Evolutionary conservation across 495 filamentous ascomycete species (phyloP).

Genomic region (Aeminium ludgeri): DNA sequence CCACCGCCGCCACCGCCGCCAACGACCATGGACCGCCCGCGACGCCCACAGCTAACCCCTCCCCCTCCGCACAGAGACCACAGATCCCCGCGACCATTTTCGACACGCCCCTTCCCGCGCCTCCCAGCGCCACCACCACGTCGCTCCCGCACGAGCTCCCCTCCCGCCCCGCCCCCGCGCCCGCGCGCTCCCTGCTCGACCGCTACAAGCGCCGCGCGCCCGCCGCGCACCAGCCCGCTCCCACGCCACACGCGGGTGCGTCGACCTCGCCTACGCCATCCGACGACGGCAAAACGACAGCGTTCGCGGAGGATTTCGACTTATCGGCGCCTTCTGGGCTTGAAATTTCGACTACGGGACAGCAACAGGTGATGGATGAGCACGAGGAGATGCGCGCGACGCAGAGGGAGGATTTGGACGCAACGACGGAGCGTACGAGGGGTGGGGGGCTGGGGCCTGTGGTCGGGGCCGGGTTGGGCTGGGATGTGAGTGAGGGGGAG

Average conservation of each 20-base stretch:
- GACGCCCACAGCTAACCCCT: not conserved
- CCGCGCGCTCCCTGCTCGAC: not conserved
- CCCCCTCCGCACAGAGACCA: too few species aligned
- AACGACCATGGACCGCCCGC: not conserved
- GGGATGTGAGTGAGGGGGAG: too few species aligned
- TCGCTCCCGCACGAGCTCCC: not conserved
- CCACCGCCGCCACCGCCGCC: not conserved
- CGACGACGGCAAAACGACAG: not conserved
- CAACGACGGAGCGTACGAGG: not conserved
- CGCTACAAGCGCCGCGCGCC: not conserved
- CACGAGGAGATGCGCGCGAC: not conserved
- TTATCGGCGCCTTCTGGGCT: not conserved
- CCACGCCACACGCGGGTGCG: not conserved
- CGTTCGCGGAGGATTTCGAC: not conserved
- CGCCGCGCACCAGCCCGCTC: not conserved
- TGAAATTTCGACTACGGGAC: not conserved
- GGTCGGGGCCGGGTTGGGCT: too few species aligned
- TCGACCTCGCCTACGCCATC: not conserved
- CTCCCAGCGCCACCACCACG: too few species aligned
- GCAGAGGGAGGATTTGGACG: not conserved
- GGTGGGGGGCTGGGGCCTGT: too few species aligned
- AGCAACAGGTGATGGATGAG: not conserved
- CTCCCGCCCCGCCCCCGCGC: not conserved
- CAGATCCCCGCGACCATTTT: too few species aligned
- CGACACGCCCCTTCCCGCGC: too few species aligned